Base-by-base conservation (phyloP, 805 yeast genomes). In the Ogataea populi-albae region DNA sequence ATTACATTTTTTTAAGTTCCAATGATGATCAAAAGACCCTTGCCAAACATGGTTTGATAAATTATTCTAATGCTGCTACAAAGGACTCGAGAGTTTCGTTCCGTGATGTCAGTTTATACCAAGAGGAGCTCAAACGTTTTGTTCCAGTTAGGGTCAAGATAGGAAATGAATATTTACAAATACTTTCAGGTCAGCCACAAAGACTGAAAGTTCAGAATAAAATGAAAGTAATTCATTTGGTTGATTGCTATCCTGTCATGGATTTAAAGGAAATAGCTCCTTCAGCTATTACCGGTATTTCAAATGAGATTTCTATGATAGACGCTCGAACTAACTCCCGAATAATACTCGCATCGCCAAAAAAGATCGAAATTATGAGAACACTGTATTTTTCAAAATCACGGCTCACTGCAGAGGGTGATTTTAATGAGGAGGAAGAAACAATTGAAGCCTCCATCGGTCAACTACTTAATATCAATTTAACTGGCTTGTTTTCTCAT, bases 131-230 rank as follows among this genome's bases (percentile, higher is more conserved):
- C 12, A 69, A 71, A n/a, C 62, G 73, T 22, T 77, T 74, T 45
- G 63, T 71, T 14, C 81, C 86, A 1, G 81, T 81, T 3, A 71
- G 75, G 0, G 40, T 86, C 41, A 79, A 76, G 47, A 70, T 86
- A 35, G 95, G 95, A 6, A 72, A 82, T 38, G 77, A 75, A 47
- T 81, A 67, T 61, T 51, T 86, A 28, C 89, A 83, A 52, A 59
- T 84, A 3, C 50, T 66, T 17, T 64, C 68, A 16, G 70, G 65
- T 17, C 67, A 69, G 19, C 71, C 75, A 3, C 60, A 56, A 27
- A 54, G 65, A n/a, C 34, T 66, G 8, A 69, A 67, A 40, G 37
- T 69, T 11, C 55, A 55, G 10, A 63, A 58, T 18, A 61, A 49
- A 3, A 46, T 66, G 49, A 56, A 61, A 26, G 55, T 63, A 6